phyloP scores from a whole-genome alignment of 2,329 filamentous ascomycete species.

The Colletotrichum sidae region DNA sequence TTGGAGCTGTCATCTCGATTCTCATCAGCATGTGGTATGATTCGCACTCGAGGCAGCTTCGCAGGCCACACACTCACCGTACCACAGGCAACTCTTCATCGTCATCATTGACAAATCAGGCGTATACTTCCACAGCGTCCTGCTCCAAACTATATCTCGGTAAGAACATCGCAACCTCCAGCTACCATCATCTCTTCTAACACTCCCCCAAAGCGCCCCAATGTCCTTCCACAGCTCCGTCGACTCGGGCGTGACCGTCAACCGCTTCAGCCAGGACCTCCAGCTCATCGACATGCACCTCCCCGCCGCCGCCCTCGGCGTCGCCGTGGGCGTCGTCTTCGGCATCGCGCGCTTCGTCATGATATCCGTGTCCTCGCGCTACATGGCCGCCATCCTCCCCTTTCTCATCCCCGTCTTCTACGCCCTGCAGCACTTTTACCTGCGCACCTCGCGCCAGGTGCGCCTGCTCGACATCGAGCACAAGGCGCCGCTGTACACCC shows the following conservation, averaged over 20 bases:
- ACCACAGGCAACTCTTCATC: slow-evolving; percentile 45
- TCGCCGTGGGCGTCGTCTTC: slow-evolving; percentile 34
- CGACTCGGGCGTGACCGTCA: slow-evolving; percentile 40
- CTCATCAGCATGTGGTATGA: slow-evolving; percentile 27
- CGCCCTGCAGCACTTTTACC: slow-evolving; percentile 46
- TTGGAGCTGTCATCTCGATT: slow-evolving; percentile 21
- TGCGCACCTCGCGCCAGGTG: slow-evolving; percentile 52
- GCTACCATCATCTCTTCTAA: background rate
- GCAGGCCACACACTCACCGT: fast-evolving
- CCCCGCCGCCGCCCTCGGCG: slow-evolving; percentile 38
- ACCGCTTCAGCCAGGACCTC: slow-evolving; percentile 40
- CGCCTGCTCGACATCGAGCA: slow-evolving; percentile 51
- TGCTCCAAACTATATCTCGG: slow-evolving; percentile 43
- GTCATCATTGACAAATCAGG: slow-evolving; percentile 46
- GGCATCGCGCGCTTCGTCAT: slow-evolving; percentile 36
- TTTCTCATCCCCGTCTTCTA: slow-evolving; percentile 44
- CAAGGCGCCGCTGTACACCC: slow-evolving; percentile 50
- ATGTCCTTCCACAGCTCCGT: slow-evolving; percentile 38
- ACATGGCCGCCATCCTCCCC: slow-evolving; percentile 47
- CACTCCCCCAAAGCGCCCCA: slow-evolving; percentile 24
- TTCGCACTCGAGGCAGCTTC: background rate
- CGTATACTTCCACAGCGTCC: slow-evolving; percentile 43
- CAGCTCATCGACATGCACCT: slow-evolving; percentile 41
- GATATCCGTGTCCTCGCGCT: slow-evolving; percentile 45
- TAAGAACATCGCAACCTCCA: background rate